Evolutionary conservation across 495 filamentous ascomycete genomes (phyloP).

Genomic region (Neurospora sp.): DNA sequence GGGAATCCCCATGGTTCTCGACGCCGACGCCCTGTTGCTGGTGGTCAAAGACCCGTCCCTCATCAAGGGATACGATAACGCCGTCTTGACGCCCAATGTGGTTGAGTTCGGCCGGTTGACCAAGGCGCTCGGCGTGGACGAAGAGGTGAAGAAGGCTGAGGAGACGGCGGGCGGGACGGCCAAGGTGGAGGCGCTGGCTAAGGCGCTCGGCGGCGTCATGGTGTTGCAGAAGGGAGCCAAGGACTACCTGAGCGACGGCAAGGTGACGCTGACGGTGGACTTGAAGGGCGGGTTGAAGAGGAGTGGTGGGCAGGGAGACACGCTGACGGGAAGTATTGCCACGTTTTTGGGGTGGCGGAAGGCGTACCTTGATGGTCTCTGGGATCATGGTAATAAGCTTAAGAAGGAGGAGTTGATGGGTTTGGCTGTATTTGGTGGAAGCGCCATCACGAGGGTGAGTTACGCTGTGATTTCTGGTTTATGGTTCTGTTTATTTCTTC

Average conservation of each 20-base stretch:
- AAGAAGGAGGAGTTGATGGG: constrained; percentile 55
- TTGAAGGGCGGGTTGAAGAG: constrained; percentile 74
- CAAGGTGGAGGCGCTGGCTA: constrained; percentile 61
- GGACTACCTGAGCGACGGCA: constrained; percentile 80
- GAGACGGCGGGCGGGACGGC: constrained; percentile 38
- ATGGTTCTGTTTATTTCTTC: background rate
- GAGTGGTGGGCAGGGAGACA: constrained; percentile 92
- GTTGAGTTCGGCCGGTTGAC: constrained; percentile 83
- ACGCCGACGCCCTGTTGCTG: constrained; percentile 80
- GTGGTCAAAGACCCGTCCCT: constrained; percentile 66
- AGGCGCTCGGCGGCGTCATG: constrained; percentile 76
- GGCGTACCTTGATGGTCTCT: constrained; percentile 73
- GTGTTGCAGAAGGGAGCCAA: constrained; percentile 82
- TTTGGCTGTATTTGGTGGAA: constrained; percentile 77
- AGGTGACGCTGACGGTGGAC: constrained; percentile 61
- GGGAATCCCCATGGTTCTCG: constrained; percentile 74
- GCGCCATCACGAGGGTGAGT: constrained; percentile 65
- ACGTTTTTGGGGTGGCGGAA: constrained; percentile 81
- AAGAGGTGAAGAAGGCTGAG: constrained; percentile 29
- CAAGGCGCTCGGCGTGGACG: constrained; percentile 48
- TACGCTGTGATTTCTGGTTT: background rate
- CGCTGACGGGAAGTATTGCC: constrained; percentile 78
- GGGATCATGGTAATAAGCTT: constrained; percentile 55
- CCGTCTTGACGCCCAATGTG: constrained; percentile 89
- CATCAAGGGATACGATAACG: constrained; percentile 68